Conservation (phyloP, 2,329 filamentous ascomycete species). For the Xylaria sp. region DNA sequence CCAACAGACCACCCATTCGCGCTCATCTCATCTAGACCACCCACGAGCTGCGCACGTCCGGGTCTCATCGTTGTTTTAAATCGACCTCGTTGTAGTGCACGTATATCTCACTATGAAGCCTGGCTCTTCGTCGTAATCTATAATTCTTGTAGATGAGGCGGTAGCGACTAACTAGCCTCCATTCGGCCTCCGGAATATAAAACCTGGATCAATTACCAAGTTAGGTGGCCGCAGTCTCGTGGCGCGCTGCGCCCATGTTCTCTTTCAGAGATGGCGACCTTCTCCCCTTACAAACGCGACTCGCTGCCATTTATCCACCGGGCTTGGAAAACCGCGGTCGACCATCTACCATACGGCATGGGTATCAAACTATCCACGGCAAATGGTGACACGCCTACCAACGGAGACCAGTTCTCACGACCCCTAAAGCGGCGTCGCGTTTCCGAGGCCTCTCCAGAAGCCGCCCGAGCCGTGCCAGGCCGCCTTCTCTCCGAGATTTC, state of each 20-base stretch:
- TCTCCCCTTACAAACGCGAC: conserved; percentile 58
- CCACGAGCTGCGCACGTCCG: background rate
- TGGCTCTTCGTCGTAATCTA: conserved; percentile 39
- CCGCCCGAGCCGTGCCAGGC: conserved; percentile 39
- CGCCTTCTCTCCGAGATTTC: conserved; percentile 42
- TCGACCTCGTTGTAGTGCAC: conserved; percentile 16
- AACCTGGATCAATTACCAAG: conserved; percentile 31
- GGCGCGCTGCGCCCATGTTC: conserved; percentile 50
- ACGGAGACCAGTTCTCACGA: conserved; percentile 52
- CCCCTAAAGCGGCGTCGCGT: conserved; percentile 63
- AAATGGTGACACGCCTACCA: conserved; percentile 51
- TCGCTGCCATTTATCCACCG: conserved; percentile 63
- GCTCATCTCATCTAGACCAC: conserved; percentile 9
- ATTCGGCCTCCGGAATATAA: conserved; percentile 9
- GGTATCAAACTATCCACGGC: conserved; percentile 55
- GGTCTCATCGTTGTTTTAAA: conserved; percentile 8
- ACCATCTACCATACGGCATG: conserved; percentile 56
- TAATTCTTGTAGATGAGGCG: conserved; percentile 38
- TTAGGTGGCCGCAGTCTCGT: conserved; percentile 43
- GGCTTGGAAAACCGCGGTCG: conserved; percentile 62
- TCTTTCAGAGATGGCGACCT: conserved; percentile 59
- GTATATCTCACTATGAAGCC: conserved; percentile 40
- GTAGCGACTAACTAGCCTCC: conserved; percentile 26
- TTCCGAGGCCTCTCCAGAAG: conserved; percentile 53
- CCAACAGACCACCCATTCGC: background rate